Conservation (phyloP, 768 basidiomycete genomes). For the Phlebiopsis gigantea region DNA sequence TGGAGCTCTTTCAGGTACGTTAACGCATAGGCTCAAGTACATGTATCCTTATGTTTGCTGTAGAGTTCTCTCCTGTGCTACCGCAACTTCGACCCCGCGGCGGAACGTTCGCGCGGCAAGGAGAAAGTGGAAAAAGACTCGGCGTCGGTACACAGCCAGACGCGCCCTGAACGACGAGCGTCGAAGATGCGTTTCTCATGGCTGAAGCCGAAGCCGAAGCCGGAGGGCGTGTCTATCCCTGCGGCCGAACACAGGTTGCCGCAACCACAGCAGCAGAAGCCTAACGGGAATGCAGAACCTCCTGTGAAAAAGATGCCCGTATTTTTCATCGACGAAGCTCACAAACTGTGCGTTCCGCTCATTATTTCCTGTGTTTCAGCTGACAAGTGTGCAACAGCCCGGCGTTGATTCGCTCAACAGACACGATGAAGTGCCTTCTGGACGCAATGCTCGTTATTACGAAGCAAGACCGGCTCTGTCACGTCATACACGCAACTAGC, state of each 20-base stretch:
- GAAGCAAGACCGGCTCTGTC: slow-evolving; percentile 81
- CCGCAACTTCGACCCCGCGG: slow-evolving; percentile 55
- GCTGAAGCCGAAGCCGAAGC: slow-evolving; percentile 7
- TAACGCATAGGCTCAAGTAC: neutral
- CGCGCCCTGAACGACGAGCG: neutral
- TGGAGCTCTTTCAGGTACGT: slow-evolving; percentile 77
- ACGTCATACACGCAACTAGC: slow-evolving; percentile 77
- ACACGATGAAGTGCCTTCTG: slow-evolving; percentile 79
- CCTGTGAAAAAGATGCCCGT: slow-evolving; percentile 67
- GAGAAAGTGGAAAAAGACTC: slow-evolving; percentile 1
- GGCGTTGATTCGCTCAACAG: slow-evolving; percentile 67
- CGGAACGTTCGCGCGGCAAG: neutral
- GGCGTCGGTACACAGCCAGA: neutral
- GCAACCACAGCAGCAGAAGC: slow-evolving; percentile 15
- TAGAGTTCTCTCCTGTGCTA: slow-evolving; percentile 70
- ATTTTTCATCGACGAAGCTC: slow-evolving; percentile 83
- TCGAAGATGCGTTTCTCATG: slow-evolving; percentile 10
- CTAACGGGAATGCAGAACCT: slow-evolving; percentile 29
- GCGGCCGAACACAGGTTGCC: neutral
- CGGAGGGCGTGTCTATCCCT: neutral
- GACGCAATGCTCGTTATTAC: slow-evolving; percentile 85
- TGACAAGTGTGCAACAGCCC: slow-evolving; percentile 37
- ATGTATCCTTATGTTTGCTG: neutral
- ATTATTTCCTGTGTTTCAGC: neutral
- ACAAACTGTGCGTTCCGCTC: slow-evolving; percentile 54